These are phyloP conservation scores for Hygrophila difformis DNA, from an alignment of 257 asterid genomes.

Conservation along the genomic window DNA sequence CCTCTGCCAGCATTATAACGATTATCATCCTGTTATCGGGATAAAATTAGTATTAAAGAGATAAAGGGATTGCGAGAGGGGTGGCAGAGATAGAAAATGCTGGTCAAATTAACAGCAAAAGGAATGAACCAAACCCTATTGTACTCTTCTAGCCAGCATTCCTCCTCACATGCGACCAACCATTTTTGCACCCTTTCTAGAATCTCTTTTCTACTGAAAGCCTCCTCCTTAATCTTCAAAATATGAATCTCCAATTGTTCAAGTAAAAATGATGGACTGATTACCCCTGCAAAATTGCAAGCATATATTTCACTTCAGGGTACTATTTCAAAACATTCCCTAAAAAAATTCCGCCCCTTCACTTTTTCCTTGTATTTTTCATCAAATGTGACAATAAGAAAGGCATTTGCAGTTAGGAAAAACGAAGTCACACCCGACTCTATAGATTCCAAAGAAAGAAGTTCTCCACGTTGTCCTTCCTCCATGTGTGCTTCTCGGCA, in stretches of 20 bases:
- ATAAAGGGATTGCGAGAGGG: not conserved
- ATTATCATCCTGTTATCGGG: constrained; percentile 60
- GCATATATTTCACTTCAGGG: too few relatives aligned
- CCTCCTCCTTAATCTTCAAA: constrained; percentile 63
- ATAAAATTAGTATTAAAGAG: constrained; percentile 2
- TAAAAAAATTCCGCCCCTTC: too few relatives aligned
- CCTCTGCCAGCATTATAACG: constrained; percentile 93
- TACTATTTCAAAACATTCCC: too few relatives aligned
- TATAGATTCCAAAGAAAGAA: constrained; percentile 44
- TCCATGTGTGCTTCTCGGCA: constrained; percentile 66
- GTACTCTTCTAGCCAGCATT: constrained; percentile 93
- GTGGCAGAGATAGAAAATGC: not conserved
- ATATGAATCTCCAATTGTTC: constrained; percentile 66
- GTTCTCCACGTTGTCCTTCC: constrained; percentile 34
- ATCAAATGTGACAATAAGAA: too few relatives aligned
- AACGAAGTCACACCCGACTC: constrained; percentile 57
- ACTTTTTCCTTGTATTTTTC: too few relatives aligned
- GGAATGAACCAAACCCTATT: constrained; percentile 50
- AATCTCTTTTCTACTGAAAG: constrained; percentile 69
- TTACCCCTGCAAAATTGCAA: constrained; percentile 40
- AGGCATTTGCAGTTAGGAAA: too few relatives aligned
- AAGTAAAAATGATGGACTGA: constrained; percentile 52
- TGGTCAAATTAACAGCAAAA: constrained; percentile 16
- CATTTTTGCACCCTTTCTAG: constrained; percentile 87
- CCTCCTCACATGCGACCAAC: constrained; percentile 85